Base-by-base conservation (phyloP, 495 filamentous ascomycete species). In the Trichoderma parareesei region DNA sequence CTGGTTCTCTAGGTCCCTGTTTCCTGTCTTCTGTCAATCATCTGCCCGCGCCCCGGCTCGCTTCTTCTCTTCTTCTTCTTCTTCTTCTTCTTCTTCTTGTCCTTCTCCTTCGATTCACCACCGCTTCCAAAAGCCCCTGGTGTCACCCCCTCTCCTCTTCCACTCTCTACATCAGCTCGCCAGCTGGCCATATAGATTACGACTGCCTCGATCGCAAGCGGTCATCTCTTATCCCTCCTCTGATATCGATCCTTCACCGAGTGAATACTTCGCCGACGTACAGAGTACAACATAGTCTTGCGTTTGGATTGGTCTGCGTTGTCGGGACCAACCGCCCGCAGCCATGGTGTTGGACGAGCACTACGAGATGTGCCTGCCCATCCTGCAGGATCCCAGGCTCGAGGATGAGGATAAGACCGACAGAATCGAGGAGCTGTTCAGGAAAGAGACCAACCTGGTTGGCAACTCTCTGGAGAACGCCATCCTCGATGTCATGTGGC, bases 371-470 rank as follows among this genome's bases (percentile, higher is more conserved):
- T 97, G 91, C 72, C 86, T 96, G 67, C 89, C 91, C 40, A 81
- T 97, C 72, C 87, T 99, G 57, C 87, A 93, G 76, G 90, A 97
- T 74, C 76, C 85, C 65, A 80, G 76, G 63, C 77, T 97, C 35
- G 91, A 96, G 67, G 95, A 98, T 69, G 95, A 99, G 72, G 95
- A 98, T 67, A 95, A 92, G 79, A 90, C 88, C 3, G 95, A 99
- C 74, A 92, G 88, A 76, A 80, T 97, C 61, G 92, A 96, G 73
- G 90, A 93, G 67, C 80, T 96, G 27, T 80, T 98, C 66, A 87
- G 86, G 74, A 87, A 86, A 65, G 88, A 92, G 76, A 92, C 91
- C 7, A 83, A 82, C 16, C 77, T 98, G 63, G 83, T 81, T 10
- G 93, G 92, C n/a, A 76, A 87, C 67, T 78, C 86, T 18, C 81